phyloP scores from a whole-genome alignment of 306 rosid genomes.

The Abrus pulchellus region DNA sequence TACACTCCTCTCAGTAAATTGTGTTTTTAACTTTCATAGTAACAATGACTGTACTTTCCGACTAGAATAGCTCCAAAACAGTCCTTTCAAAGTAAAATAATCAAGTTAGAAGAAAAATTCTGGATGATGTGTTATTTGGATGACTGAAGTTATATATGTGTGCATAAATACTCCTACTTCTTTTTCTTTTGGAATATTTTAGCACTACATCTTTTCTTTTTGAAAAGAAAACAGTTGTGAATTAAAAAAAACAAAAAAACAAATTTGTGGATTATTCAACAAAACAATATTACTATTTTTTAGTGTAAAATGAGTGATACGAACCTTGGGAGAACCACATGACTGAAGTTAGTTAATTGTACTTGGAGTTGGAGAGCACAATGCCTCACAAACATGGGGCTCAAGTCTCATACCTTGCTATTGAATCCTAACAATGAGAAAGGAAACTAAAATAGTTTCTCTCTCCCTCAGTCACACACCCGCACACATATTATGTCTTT shows the following conservation, averaged over 20 bases:
- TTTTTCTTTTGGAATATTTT: background rate
- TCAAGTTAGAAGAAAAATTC: background rate
- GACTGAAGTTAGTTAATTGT: no score
- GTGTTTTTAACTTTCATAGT: background rate
- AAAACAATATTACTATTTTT: background rate
- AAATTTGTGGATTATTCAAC: background rate
- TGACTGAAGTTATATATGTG: background rate
- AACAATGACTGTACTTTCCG: slow-evolving; percentile 1
- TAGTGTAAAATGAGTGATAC: background rate
- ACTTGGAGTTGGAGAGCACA: no score
- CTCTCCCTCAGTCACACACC: background rate
- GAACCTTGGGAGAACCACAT: no score
- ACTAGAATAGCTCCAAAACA: slow-evolving; percentile 2
- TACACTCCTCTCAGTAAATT: background rate
- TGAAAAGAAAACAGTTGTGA: no score
- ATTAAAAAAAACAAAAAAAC: no score
- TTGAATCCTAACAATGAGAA: no score
- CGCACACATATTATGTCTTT: background rate
- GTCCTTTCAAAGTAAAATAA: background rate
- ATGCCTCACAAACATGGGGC: no score
- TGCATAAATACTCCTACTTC: background rate
- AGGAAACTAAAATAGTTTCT: background rate
- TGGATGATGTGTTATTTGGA: background rate
- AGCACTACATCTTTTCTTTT: background rate
- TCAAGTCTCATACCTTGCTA: no score